A percentile compares a stretch with the other conserved stretches of the same genome.
Evolutionary conservation across 2,329 filamentous ascomycete genomes (phyloP).

Genomic region (Massarina eburnea): DNA sequence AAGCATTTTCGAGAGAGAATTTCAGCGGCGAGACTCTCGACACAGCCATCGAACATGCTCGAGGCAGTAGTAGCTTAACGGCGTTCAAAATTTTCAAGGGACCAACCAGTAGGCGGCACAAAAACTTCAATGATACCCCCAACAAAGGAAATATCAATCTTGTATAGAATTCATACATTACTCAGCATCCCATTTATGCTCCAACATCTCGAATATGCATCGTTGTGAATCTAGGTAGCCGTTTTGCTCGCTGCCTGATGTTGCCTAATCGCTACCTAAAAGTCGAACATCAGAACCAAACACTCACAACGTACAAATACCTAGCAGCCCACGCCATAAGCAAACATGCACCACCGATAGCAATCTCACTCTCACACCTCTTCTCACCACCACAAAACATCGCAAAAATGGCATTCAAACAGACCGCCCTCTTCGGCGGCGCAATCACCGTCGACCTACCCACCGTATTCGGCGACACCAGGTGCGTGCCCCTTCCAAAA

Average conservation of each 20-base stretch:
- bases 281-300: constrained; percentile 16
- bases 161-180: background rate
- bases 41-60: no score
- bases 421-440: constrained; percentile 69
- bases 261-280: constrained; percentile 40
- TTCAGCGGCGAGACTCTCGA: no score
- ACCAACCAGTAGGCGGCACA: constrained; percentile 25
- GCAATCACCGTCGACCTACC: constrained; percentile 71
- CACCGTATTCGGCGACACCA: constrained; percentile 69
- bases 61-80: no score
- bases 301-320: constrained; percentile 12
- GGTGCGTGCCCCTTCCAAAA: constrained; percentile 53
- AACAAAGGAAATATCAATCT: background rate
- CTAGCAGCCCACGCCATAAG: background rate
- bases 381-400: constrained; percentile 3
- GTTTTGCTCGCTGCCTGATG: constrained; percentile 31
- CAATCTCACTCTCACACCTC: background rate
- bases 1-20: no score
- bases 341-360: background rate
- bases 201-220: background rate
- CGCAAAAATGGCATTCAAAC: constrained; percentile 57
- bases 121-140: constrained; percentile 37
- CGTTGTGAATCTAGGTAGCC: constrained; percentile 23
- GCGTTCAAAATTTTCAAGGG: constrained; percentile 29
- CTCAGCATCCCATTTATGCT: background rate